Evolutionary conservation across 495 filamentous ascomycete species (phyloP), one percentile per base, ranked within the genome.

Genomic region (Aspergillus conjunctus): DNA sequence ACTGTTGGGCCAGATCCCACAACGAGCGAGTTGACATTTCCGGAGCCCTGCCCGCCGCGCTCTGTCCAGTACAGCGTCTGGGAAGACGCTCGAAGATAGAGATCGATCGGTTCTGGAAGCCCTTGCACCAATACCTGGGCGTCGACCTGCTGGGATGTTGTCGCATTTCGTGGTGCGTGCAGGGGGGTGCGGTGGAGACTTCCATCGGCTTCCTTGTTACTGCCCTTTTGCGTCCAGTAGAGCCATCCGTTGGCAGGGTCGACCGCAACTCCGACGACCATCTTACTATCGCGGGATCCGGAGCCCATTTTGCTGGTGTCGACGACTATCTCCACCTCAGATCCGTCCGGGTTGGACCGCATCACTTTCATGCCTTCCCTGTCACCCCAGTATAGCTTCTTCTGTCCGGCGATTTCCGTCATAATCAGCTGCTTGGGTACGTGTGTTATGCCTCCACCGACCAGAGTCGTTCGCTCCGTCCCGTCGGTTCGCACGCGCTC

Each of bases 221-320:
- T 10, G n/a, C 44, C 44, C 44, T 46, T 46, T 15, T 46, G 44
- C 44, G 44, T 46, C 44, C 44, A 46, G 44, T 46, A 46, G 44
- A 46, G 44, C 44, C 44, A 46, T 17, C 44, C 44, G 10, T 46
- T 46, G 44, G 44, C 44, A 17, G 10, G 5, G 44, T 46, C 44
- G 20, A 46, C 20, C 20, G 15, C 44, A 20, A 20, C 44, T 18
- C 44, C 44, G 20, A 46, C 44, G 20, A 46, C 44, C 44, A 46
- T 46, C 44, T 21, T 46, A 46, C 44, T 46, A 5, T 46, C 44
- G 3, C 12, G 6, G 44, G 44, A 46, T 46, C n/a, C 44, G 20
- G 44, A 41, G 37, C 37, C 20, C 4, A 15, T 18, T 6, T 10
- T 46, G 17, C 44, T 46, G 0, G 44, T 46, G 20, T 46, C 44